Evolutionary conservation across 1,139 yeast species (phyloP).

Genomic region (Yamadazyma mexicana): DNA sequence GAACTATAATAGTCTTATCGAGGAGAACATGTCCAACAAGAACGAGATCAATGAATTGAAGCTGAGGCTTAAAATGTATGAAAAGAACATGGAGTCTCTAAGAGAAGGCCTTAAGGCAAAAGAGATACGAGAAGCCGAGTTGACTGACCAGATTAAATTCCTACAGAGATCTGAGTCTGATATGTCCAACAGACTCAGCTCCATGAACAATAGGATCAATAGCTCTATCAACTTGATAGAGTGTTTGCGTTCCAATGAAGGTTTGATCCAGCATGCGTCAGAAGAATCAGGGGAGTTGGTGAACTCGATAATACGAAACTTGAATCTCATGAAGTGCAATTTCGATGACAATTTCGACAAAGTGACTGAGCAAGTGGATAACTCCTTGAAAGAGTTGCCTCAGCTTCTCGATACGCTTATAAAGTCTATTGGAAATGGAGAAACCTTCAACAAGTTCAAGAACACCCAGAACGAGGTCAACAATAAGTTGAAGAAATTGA

Average conservation of each 20-base stretch:
- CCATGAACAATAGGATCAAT: constrained; percentile 8
- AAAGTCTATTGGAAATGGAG: constrained; percentile 13
- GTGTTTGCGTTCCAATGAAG: constrained; percentile 6
- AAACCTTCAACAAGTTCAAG: constrained; percentile 13
- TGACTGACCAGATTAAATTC: constrained; percentile 6
- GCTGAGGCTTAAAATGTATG: constrained; percentile 10
- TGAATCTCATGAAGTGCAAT: constrained; percentile 12
- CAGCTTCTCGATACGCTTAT: constrained; percentile 12
- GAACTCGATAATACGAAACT: constrained; percentile 9
- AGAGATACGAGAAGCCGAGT: constrained; percentile 3
- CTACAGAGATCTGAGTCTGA: constrained; percentile 7
- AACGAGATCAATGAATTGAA: constrained; percentile 16
- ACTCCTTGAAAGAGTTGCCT: constrained; percentile 14
- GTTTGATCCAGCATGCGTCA: constrained; percentile 1
- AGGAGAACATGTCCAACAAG: constrained; percentile 16
- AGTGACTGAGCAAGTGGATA: constrained; percentile 11
- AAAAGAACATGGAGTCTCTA: constrained; percentile 6
- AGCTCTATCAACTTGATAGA: constrained; percentile 6
- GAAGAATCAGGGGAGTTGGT: constrained; percentile 6
- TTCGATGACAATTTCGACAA: constrained; percentile 11
- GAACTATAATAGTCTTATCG: constrained; percentile 52
- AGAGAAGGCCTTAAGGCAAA: constrained; percentile 7
- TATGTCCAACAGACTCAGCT: constrained; percentile 5
- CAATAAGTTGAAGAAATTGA: constrained; percentile 14
- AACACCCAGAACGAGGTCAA: constrained; percentile 13